These are phyloP conservation scores for Cochlearia excelsa DNA, from an alignment of 345 rosid species.

Conservation along the genomic window DNA sequence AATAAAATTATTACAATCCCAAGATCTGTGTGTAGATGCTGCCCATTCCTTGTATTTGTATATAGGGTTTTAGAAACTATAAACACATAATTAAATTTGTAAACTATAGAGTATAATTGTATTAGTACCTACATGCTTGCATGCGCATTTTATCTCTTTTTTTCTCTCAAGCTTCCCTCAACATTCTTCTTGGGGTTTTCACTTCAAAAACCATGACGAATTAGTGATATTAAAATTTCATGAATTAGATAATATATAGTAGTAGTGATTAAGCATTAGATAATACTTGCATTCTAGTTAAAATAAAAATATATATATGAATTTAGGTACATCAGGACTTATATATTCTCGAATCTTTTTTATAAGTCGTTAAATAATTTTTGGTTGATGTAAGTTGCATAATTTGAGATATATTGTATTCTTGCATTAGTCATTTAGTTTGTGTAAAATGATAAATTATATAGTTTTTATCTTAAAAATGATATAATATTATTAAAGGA, in stretches of 20 bases:
- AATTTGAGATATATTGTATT: no score
- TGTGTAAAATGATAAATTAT: no score
- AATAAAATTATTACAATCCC: constrained; percentile 33
- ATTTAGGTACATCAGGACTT: constrained; percentile 5
- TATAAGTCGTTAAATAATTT: no score
- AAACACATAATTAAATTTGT: constrained; percentile 49
- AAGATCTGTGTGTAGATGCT: constrained; percentile 38
- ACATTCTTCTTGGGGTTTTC: constrained; percentile 31
- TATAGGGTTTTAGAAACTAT: constrained; percentile 47
- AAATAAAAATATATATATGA: constrained; percentile 15
- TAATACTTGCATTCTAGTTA: not conserved
- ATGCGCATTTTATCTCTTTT: constrained; percentile 54
- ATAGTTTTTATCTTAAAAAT: no score
- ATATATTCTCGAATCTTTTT: constrained; percentile 4
- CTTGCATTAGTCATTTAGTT: no score
- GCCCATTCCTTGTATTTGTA: constrained; percentile 40
- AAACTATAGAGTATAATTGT: constrained; percentile 24
- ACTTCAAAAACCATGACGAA: constrained; percentile 21
- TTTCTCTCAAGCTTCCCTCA: constrained; percentile 29
- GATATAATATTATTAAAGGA: not conserved
- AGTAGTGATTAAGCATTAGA: not conserved
- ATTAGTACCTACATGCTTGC: constrained; percentile 42
- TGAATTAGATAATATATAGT: not conserved
- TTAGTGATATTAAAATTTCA: constrained; percentile 15
- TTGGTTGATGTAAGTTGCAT: no score